Evolutionary conservation across 2,329 filamentous ascomycete species (phyloP).

Genomic region (Paradendryphiella salina): DNA sequence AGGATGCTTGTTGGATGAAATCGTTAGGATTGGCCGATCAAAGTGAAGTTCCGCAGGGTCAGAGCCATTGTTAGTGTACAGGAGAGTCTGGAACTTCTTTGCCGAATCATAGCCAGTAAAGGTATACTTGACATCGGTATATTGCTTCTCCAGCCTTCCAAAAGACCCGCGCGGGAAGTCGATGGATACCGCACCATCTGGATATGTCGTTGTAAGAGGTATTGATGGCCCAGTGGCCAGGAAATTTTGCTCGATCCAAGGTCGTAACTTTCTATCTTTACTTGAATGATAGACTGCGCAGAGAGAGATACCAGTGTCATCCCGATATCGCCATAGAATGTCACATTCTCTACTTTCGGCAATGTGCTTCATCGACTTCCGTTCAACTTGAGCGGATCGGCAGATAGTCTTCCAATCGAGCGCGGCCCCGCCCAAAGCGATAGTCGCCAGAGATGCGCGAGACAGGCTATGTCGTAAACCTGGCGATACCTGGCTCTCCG

Average conservation of each 20-base stretch:
- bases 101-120: slow-evolving; percentile 21
- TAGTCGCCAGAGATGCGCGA: slow-evolving; percentile 25
- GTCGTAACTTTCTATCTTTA: slow-evolving; percentile 20
- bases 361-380: slow-evolving; percentile 16
- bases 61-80: slow-evolving; percentile 41
- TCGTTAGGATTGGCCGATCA: slow-evolving; percentile 29
- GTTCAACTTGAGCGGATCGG: slow-evolving; percentile 35
- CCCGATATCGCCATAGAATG: slow-evolving; percentile 34
- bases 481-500: slow-evolving; percentile 19
- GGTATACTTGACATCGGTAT: slow-evolving; percentile 38
- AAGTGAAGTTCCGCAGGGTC: slow-evolving; percentile 33
- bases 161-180: slow-evolving; percentile 37
- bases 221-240: slow-evolving; percentile 37
- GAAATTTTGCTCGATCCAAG: slow-evolving; percentile 38
- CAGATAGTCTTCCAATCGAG: slow-evolving; percentile 38
- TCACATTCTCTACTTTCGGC: slow-evolving; percentile 28
- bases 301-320: slow-evolving; percentile 34
- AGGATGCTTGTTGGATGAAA: slow-evolving; percentile 35
- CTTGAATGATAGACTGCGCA: slow-evolving; percentile 30
- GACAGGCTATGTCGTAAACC: slow-evolving; percentile 24
- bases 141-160: slow-evolving; percentile 33
- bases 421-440: slow-evolving; percentile 33
- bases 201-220: slow-evolving; percentile 35
- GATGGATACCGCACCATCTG: slow-evolving; percentile 35
- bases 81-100: slow-evolving; percentile 34